Conservation (phyloP, 2,329 filamentous ascomycete genomes). For the Macrophomina phaseolina region DNA sequence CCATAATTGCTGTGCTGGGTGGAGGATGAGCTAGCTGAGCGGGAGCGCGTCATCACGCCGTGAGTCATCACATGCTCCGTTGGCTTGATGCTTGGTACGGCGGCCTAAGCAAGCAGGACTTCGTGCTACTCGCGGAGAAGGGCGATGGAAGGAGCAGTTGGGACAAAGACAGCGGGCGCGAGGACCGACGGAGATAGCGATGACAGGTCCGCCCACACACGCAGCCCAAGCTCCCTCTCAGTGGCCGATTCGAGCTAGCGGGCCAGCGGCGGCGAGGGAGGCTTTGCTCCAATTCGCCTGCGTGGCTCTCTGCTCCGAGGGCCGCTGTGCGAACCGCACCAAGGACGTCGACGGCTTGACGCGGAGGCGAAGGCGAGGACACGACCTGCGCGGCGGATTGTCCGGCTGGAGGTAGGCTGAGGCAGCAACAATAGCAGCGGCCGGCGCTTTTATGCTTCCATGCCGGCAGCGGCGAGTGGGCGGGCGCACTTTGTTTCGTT, state of each 20-base stretch:
- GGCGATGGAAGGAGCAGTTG: constrained; percentile 10
- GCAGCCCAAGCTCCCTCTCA: constrained; percentile 8
- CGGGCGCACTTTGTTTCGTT: constrained; percentile 8
- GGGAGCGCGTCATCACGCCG: not conserved
- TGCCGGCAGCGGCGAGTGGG: not conserved
- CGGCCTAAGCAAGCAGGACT: not conserved
- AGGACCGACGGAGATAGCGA: constrained; percentile 23
- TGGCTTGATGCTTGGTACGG: not conserved
- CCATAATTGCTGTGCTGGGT: not conserved
- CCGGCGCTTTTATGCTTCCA: not conserved
- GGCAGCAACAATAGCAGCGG: not conserved
- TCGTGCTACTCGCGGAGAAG: not conserved
- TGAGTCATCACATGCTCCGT: not conserved
- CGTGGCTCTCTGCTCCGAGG: constrained; percentile 7
- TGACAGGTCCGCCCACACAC: not conserved
- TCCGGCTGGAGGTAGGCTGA: constrained; percentile 6
- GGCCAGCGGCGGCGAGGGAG: not conserved
- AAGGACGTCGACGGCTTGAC: constrained; percentile 5
- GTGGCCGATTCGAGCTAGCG: constrained; percentile 7
- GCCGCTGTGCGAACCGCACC: constrained; percentile 12
- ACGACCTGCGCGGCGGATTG: constrained; percentile 8
- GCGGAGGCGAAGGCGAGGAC: not conserved
- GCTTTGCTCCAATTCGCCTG: not conserved
- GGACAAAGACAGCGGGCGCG: constrained; percentile 1
- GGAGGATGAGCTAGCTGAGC: not conserved